Percentiles rank a stretch among this genome's conserved stretches.
These are phyloP conservation scores for Skeletonema grethae DNA, from an alignment of 108 stramenopile species.

Conservation along the genomic window DNA sequence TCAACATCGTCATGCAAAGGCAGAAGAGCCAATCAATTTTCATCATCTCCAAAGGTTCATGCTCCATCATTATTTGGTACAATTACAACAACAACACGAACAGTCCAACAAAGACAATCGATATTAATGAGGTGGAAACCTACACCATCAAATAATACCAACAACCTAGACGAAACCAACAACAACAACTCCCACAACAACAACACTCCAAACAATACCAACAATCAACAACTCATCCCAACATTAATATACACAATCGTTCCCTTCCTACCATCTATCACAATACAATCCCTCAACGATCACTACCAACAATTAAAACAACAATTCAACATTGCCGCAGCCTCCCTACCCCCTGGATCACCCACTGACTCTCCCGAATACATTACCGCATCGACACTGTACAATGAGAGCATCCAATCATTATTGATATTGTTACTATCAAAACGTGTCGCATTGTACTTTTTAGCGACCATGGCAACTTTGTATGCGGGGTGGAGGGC, in stretches of 20 bases:
- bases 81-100: too few relatives aligned
- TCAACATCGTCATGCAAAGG: too few relatives aligned
- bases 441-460: conserved; percentile 32
- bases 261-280: conserved; percentile 4
- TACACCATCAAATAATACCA: background rate
- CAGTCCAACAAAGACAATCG: background rate
- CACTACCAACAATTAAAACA: background rate
- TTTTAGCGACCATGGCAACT: conserved; percentile 25
- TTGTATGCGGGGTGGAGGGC: conserved; percentile 31
- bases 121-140: too few relatives aligned
- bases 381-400: background rate
- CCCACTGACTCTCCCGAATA: background rate
- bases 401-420: conserved; percentile 22
- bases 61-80: too few relatives aligned
- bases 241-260: conserved; percentile 2
- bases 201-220: background rate
- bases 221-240: background rate
- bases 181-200: background rate
- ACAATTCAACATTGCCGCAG: background rate
- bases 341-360: background rate
- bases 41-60: background rate
- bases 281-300: background rate
- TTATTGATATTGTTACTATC: conserved; percentile 20
- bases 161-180: background rate
- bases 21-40: background rate